Evolutionary conservation across 73 alveolate species (phyloP).

Genomic region (Breviolum minutum): DNA sequence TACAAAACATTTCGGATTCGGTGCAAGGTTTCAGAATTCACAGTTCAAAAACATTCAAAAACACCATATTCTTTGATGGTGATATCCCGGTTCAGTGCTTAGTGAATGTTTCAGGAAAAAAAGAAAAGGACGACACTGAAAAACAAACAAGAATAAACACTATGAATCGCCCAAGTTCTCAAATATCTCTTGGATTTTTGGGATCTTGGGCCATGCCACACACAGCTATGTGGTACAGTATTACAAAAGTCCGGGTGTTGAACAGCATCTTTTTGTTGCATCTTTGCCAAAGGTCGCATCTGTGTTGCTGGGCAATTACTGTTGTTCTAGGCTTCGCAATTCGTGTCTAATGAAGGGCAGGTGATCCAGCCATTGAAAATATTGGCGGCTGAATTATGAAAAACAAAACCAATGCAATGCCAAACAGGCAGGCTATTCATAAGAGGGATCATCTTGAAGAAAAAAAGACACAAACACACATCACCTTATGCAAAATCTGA

Average conservation of each 20-base stretch:
- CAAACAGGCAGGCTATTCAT: constrained; percentile 25
- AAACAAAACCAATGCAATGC: background rate
- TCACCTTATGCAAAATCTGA: background rate
- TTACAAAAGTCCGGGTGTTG: background rate
- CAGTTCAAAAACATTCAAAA: too few relatives aligned
- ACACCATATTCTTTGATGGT: too few relatives aligned
- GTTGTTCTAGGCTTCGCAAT: background rate
- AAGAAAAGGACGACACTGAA: too few relatives aligned
- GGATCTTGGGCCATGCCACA: too few relatives aligned
- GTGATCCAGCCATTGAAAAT: background rate
- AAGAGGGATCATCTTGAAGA: background rate
- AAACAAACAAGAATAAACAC: too few relatives aligned
- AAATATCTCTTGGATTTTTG: too few relatives aligned
- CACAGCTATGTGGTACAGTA: too few relatives aligned
- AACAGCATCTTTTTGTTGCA: background rate
- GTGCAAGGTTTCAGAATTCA: too few relatives aligned
- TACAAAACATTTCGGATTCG: too few relatives aligned
- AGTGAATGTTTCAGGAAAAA: too few relatives aligned
- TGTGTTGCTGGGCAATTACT: background rate
- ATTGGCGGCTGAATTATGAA: background rate
- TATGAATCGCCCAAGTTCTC: too few relatives aligned
- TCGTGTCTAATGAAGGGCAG: background rate
- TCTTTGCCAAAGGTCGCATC: background rate
- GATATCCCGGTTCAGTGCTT: too few relatives aligned
- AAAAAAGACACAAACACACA: background rate